Evolutionary conservation across 2,329 filamentous ascomycete species (phyloP).

Genomic region (Aspergillus phoenicis): DNA sequence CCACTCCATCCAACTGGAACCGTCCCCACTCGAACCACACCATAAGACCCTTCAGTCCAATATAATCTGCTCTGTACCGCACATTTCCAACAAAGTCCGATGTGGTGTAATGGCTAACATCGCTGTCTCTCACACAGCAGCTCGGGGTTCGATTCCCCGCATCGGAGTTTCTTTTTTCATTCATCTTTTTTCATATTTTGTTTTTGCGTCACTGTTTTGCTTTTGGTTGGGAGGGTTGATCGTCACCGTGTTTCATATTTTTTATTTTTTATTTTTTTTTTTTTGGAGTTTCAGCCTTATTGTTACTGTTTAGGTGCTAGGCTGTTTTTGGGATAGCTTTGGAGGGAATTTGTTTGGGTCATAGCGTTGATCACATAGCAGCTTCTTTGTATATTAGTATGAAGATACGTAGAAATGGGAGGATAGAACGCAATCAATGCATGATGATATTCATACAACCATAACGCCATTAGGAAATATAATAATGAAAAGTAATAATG

Average conservation of each 20-base stretch:
- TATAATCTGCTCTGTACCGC: neutral
- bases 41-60: neutral
- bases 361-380: neutral
- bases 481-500: neutral
- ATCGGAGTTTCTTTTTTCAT: conserved; percentile 18
- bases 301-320: neutral
- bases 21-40: neutral
- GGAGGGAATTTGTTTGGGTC: neutral
- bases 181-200: neutral
- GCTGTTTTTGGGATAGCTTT: neutral
- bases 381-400: neutral
- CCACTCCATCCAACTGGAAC: too few relatives aligned
- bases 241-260: neutral
- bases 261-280: neutral
- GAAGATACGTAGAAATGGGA: neutral
- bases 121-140: conserved; percentile 32
- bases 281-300: neutral
- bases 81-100: conserved; percentile 13
- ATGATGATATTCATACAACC: conserved; percentile 3
- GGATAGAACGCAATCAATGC: neutral
- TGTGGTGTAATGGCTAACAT: conserved; percentile 32
- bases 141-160: conserved; percentile 31
- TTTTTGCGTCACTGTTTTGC: too few relatives aligned
- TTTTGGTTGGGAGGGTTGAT: neutral
- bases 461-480: neutral